Conservation (phyloP, 495 filamentous ascomycete genomes). For the Cetradonia linearis region DNA sequence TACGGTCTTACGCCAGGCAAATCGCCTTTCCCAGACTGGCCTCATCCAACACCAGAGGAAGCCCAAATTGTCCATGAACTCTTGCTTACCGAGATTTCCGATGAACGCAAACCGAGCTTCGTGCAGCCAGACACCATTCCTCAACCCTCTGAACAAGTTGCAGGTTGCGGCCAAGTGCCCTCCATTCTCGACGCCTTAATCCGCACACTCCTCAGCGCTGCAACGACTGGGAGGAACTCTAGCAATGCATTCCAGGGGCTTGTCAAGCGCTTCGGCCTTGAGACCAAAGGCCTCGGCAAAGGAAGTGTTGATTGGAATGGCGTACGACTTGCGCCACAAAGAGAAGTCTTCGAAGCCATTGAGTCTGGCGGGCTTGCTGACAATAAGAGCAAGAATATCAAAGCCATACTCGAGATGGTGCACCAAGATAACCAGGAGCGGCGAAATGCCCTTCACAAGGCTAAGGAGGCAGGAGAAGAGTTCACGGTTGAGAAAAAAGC, state of each 20-base stretch:
- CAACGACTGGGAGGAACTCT: slow-evolving; percentile 57
- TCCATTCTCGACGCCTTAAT: slow-evolving; percentile 83
- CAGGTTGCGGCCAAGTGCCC: slow-evolving; percentile 90
- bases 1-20: slow-evolving; percentile 38
- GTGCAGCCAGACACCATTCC: slow-evolving; percentile 54
- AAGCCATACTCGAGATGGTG: slow-evolving; percentile 70
- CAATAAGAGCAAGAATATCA: slow-evolving; percentile 67
- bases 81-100: slow-evolving; percentile 53
- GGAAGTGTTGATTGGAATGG: slow-evolving; percentile 84
- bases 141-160: slow-evolving; percentile 62
- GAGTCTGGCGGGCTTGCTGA: slow-evolving; percentile 56
- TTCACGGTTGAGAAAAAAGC: slow-evolving; percentile 36
- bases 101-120: slow-evolving; percentile 36
- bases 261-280: slow-evolving; percentile 55
- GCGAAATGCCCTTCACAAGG: slow-evolving; percentile 28
- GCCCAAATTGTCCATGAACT: slow-evolving; percentile 66
- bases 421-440: slow-evolving; percentile 54
- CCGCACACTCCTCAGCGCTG: slow-evolving; percentile 68
- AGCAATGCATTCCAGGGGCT: slow-evolving; percentile 62
- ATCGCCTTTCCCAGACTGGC: slow-evolving; percentile 60
- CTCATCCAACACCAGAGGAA: slow-evolving; percentile 57
- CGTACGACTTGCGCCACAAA: slow-evolving; percentile 51
- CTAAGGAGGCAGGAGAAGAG: slow-evolving; percentile 28
- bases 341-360: slow-evolving; percentile 63
- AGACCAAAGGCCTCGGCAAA: slow-evolving; percentile 50